Evolutionary conservation across 2,329 filamentous ascomycete species (phyloP).

Genomic region (Juglanconis juglandina): DNA sequence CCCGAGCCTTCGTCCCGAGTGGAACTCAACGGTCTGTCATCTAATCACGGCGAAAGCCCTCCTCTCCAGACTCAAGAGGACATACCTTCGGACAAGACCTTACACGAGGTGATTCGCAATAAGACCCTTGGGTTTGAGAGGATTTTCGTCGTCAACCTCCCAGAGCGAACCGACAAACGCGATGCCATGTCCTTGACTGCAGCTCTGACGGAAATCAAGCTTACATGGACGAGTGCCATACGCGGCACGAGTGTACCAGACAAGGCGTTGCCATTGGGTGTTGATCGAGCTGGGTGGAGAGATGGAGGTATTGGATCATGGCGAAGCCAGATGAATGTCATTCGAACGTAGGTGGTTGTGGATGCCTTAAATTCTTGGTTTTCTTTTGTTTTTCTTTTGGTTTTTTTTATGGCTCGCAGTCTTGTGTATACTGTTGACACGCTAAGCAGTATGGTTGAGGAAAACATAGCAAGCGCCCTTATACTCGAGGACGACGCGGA

Average conservation of each 20-base stretch:
- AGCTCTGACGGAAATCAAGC: constrained; percentile 37
- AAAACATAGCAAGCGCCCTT: constrained; percentile 32
- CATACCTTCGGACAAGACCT: not conserved
- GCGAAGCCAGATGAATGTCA: constrained; percentile 34
- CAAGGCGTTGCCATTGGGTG: constrained; percentile 37
- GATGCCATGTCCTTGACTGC: constrained; percentile 44
- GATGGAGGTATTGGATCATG: constrained; percentile 29
- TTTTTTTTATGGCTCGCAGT: not conserved
- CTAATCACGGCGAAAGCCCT: not conserved
- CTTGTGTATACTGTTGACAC: not conserved
- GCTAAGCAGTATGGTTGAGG: constrained; percentile 28
- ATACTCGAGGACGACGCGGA: constrained; percentile 40
- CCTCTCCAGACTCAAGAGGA: not conserved
- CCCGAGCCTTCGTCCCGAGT: not conserved
- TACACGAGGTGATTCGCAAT: constrained; percentile 7
- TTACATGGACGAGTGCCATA: constrained; percentile 43
- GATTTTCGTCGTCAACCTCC: constrained; percentile 44
- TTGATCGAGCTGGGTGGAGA: constrained; percentile 36
- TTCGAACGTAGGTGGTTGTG: constrained; percentile 23
- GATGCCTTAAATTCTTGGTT: not conserved
- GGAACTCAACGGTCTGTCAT: not conserved
- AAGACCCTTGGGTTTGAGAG: constrained; percentile 34
- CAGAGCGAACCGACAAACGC: constrained; percentile 45
- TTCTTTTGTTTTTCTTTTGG: no score
- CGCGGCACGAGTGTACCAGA: constrained; percentile 36